A percentile compares a stretch with the other conserved stretches of the same genome.
Conservation (phyloP, 2,329 filamentous ascomycete species). For the Claviceps sp. region DNA sequence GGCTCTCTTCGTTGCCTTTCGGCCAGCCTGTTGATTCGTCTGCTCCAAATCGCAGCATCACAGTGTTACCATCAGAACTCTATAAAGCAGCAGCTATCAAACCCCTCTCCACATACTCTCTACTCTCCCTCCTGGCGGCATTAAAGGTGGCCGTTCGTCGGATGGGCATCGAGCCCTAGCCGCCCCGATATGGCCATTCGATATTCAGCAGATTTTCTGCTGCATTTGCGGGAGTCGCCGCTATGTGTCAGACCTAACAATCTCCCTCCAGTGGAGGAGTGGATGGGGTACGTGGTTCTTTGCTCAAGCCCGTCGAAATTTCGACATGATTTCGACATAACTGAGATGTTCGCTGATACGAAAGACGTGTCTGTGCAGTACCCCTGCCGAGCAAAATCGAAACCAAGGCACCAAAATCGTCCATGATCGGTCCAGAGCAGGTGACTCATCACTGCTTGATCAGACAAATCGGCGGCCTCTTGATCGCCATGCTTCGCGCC, state of each 20-base stretch:
- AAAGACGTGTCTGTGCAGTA: slow-evolving; percentile 17
- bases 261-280: slow-evolving; percentile 78
- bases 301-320: neutral
- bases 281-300: slow-evolving; percentile 67
- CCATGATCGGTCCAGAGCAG: slow-evolving; percentile 30
- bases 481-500: slow-evolving; percentile 43
- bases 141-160: slow-evolving; percentile 12
- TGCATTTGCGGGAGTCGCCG: slow-evolving; percentile 66
- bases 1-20: neutral
- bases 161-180: slow-evolving; percentile 25
- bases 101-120: neutral
- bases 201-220: slow-evolving; percentile 67
- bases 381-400: slow-evolving; percentile 31
- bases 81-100: neutral
- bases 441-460: slow-evolving; percentile 32
- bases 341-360: neutral
- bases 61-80: neutral
- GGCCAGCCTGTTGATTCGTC: neutral
- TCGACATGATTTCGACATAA: no score
- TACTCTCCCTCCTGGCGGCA: slow-evolving; percentile 5
- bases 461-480: slow-evolving; percentile 37
- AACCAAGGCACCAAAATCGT: slow-evolving; percentile 27
- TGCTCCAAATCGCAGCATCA: neutral
- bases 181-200: slow-evolving; percentile 37
- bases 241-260: slow-evolving; percentile 67